Conservation (phyloP, 106 monocot species). For the Vanilla planifolia region DNA sequence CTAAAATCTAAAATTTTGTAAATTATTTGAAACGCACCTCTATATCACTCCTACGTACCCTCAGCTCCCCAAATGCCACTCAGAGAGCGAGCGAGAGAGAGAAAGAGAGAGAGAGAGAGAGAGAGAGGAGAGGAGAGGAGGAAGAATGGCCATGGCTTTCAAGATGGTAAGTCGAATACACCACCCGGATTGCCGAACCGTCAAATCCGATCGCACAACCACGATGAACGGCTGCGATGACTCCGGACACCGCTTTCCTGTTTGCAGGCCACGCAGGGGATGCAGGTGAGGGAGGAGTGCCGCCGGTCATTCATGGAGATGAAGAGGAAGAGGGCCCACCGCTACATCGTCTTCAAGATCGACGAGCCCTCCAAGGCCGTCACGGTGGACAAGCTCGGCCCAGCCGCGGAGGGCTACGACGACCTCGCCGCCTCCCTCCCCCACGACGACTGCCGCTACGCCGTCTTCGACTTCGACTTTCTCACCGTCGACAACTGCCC, state of each 20-base stretch:
- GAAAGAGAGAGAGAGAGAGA: neutral
- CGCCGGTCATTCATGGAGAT: conserved; percentile 36
- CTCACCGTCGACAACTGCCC: conserved; percentile 33
- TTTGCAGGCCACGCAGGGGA: conserved; percentile 40
- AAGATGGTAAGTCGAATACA: neutral
- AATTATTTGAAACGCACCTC: no score
- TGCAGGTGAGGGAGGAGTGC: conserved; percentile 50
- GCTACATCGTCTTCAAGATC: conserved; percentile 54
- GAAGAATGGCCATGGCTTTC: conserved; percentile 13
- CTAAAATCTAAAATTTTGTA: no score
- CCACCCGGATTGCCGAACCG: no score
- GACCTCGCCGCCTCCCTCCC: conserved; percentile 38
- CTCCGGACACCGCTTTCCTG: no score
- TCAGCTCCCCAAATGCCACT: no score
- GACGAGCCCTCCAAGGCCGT: conserved; percentile 34
- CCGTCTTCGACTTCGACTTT: conserved; percentile 53
- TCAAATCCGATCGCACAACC: no score
- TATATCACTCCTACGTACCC: no score
- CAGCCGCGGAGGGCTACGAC: conserved; percentile 32
- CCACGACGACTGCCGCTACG: conserved; percentile 45
- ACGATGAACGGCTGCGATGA: no score
- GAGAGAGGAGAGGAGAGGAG: neutral
- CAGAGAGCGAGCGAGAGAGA: no score
- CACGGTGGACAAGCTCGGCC: conserved; percentile 43
- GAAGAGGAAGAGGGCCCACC: conserved; percentile 34